A percentile compares a stretch with the other conserved stretches of the same genome.
phyloP scores from a whole-genome alignment of 2,329 filamentous ascomycete species.

The Colletotrichum tropicicola region DNA sequence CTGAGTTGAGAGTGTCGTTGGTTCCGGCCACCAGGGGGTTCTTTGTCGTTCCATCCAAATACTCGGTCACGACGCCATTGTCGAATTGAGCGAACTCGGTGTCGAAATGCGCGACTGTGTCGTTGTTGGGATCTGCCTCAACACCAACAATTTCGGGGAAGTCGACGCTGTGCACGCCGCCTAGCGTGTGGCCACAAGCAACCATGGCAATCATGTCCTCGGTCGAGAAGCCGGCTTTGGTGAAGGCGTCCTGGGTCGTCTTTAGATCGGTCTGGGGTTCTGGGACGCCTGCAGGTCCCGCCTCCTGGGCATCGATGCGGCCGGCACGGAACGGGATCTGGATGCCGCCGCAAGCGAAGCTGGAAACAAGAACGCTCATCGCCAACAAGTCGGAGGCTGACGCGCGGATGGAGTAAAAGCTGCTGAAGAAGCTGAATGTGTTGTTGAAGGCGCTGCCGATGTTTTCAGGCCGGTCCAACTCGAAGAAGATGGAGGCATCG shows the following conservation, averaged over 20 bases:
- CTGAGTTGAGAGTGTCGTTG: conserved; percentile 49
- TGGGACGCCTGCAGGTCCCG: conserved; percentile 42
- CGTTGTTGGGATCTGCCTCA: conserved; percentile 25
- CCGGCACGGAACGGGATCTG: conserved; percentile 41
- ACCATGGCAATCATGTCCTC: conserved; percentile 46
- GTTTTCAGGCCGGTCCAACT: conserved; percentile 35
- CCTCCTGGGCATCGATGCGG: conserved; percentile 39
- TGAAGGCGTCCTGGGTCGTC: conserved; percentile 37
- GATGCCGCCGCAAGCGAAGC: conserved; percentile 32
- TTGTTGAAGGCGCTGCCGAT: conserved; percentile 34
- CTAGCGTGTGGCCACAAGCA: conserved; percentile 45
- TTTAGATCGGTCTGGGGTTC: conserved; percentile 39
- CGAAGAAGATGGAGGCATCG: conserved; percentile 37
- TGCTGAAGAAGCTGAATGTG: conserved; percentile 38
- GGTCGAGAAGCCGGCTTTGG: conserved; percentile 40
- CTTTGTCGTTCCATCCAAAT: conserved; percentile 48
- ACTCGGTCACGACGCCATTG: conserved; percentile 52
- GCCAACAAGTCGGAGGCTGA: conserved; percentile 38
- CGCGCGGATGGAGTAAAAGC: conserved; percentile 31
- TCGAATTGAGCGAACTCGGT: conserved; percentile 56
- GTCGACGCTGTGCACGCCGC: conserved; percentile 53
- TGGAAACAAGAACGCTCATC: conserved; percentile 33
- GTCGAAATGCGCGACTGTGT: conserved; percentile 46
- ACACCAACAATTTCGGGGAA: conserved; percentile 46
- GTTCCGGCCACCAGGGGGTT: conserved; percentile 52